These are phyloP conservation scores for Bipolaris sorokiniana DNA, from an alignment of 2,329 filamentous ascomycete genomes.

Conservation along the genomic window DNA sequence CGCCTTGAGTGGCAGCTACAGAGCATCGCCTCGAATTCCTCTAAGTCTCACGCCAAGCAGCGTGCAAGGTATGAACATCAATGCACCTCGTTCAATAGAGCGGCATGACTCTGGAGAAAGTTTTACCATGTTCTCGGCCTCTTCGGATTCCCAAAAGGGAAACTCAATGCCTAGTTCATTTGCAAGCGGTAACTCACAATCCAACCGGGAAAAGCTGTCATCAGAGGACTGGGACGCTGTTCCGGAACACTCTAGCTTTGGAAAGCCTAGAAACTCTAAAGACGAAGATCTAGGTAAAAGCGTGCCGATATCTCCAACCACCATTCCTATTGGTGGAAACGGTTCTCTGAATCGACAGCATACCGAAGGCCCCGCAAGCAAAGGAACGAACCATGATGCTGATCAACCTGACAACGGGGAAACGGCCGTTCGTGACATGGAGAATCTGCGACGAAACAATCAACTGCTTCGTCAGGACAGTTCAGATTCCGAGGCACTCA, in stretches of 20 bases:
- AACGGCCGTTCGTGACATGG: constrained; percentile 46
- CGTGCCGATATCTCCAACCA: constrained; percentile 37
- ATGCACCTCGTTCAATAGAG: constrained; percentile 45
- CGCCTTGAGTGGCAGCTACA: constrained; percentile 54
- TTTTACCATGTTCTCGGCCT: constrained; percentile 69
- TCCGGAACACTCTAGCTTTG: constrained; percentile 43
- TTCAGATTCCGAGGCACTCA: constrained; percentile 48
- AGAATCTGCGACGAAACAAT: constrained; percentile 49
- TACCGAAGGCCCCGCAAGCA: constrained; percentile 22
- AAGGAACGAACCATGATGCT: constrained; percentile 19
- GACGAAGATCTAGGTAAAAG: constrained; percentile 29
- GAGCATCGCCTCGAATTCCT: constrained; percentile 57
- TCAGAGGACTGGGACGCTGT: constrained; percentile 37
- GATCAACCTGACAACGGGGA: constrained; percentile 36
- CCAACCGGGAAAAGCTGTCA: constrained; percentile 33
- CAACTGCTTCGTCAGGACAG: constrained; percentile 50
- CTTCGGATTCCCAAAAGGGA: constrained; percentile 61
- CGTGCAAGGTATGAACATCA: constrained; percentile 45
- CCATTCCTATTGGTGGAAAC: constrained; percentile 28
- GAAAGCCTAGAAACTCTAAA: constrained; percentile 23
- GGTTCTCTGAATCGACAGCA: constrained; percentile 6
- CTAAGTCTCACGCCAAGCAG: constrained; percentile 56
- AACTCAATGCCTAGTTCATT: constrained; percentile 62
- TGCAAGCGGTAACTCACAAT: constrained; percentile 43
- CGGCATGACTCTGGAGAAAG: constrained; percentile 67